Evolutionary conservation across 2,329 filamentous ascomycete species (phyloP), one percentile per base, ranked within the genome.

Genomic region (Pseudogymnoascus sp.): DNA sequence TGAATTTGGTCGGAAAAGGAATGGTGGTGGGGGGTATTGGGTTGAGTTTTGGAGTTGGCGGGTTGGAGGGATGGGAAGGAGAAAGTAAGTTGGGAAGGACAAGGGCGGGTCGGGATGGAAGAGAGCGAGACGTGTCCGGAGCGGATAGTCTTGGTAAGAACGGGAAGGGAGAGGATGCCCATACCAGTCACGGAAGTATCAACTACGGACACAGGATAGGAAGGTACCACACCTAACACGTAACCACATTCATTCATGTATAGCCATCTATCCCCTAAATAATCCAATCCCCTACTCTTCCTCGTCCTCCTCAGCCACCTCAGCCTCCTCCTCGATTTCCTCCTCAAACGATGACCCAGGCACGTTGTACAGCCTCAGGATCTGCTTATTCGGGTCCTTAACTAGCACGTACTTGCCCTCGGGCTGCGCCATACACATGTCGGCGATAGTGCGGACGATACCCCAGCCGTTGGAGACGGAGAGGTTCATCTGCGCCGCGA

Each of bases 401-500:
- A 87, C 83, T 18, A 88, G 79, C 52, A 94, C 85, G 68, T 89
- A 94, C 77, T 92, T 92, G 74, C 86, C 88, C 67, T 91, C 87
- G 52, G 84, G 80, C 74, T 85, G 83, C 74, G 85, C 83, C 68
- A 91, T 81, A 69, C 86, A 88, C 88, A 97, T 95, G 75, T 99
- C 94, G 68, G 90, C 90, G 71, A 99, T 96, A 57, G 94, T 99
- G 66, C 94, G 90, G 62, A 99, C 94, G 66, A 99, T 97, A 74
- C 94, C 94, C 94, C 94, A 99, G 64, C 94, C 94, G 76, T 99
- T 99, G 76, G 88, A 89, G 61, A 97, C 82, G 70, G 92, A 95
- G 70, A 99, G 77, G 78, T 96, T 96, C 94, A 99, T 99, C 81
- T 99, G 94, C 71, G 83, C 82, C 64, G 94, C 94, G 68, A 99